Base-by-base conservation (phyloP, 179 eudicot species). In the Nepenthes alata region DNA sequence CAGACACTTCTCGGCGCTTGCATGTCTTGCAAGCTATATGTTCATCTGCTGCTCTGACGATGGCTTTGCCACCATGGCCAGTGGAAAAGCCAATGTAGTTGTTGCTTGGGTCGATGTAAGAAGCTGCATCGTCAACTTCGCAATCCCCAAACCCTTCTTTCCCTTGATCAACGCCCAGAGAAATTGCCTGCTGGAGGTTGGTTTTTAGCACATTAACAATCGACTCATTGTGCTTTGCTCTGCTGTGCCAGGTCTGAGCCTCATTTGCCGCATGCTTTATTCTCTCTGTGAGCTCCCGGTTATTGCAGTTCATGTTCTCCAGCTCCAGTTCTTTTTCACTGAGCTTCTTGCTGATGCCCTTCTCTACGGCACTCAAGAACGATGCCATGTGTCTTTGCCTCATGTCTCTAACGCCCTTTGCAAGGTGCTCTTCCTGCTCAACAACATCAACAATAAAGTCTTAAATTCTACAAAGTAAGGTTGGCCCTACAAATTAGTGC, bases 81-180 rank as follows among this genome's bases (percentile, higher is more conserved):
- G 64, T 69, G 0, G 77, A 62, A 2, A 60, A 39, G 0, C 60
- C 38, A 4, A 72, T 82, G 62, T 60, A 78, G 48, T 83, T 79
- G 59, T 60, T 73, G 25, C 25, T 25, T 7, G 91, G 87, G 60
- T 80, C 82, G 2, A 81, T 70, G 68, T 76, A 79, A 9, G 97
- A 87, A 44, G 87, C 84, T 15, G 89, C 84, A 50, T 87, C 91
- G 44, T 87, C 91, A 0, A 78, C 72, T 56, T 85, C 89, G 52
- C 80, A 87, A 67, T 89, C 97, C n/a, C 97, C 97, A 51, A 72
- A 79, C 36, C 93, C 95, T 81, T 89, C 95, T 67, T 82, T 85
- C 47, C 77, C 75, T 64, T 74, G 85, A 63, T 75, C 87, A 44
- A 65, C 73, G 14, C 87, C 89, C 69, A 75, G 83, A 11, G 85